Conservation (phyloP, 306 rosid genomes). For the Vigna hirtella region DNA sequence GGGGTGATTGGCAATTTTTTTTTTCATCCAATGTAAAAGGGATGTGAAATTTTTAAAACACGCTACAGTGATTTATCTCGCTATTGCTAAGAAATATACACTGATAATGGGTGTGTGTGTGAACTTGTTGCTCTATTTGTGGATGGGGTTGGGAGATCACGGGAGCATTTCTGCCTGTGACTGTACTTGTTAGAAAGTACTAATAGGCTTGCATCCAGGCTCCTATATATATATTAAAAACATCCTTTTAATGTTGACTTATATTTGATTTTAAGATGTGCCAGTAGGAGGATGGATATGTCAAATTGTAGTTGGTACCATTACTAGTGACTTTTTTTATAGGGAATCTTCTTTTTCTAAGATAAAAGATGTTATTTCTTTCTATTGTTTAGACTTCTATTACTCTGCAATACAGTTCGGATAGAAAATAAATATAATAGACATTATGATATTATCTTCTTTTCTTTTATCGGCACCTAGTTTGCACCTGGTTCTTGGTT, state of each 20-base stretch:
- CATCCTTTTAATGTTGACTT: not conserved
- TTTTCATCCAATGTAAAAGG: not conserved
- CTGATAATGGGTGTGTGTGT: not conserved
- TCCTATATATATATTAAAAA: not conserved
- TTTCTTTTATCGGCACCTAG: too few species aligned
- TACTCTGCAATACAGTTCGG: not conserved
- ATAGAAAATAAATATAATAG: not conserved
- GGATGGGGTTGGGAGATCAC: not conserved
- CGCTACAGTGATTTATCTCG: not conserved
- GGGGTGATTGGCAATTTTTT: not conserved
- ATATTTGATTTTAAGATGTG: constrained; percentile 19
- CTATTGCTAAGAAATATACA: not conserved
- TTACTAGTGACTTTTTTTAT: not conserved
- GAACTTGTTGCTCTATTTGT: not conserved
- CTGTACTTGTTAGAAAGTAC: not conserved
- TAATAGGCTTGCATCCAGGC: not conserved
- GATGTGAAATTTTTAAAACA: not conserved
- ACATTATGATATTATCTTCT: constrained; percentile 8
- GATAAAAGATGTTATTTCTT: not conserved
- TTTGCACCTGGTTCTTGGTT: constrained; percentile 1
- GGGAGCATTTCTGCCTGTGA: not conserved
- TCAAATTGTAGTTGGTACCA: not conserved
- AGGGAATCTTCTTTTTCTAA: not conserved
- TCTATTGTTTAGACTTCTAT: not conserved
- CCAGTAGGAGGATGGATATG: not conserved